These are phyloP conservation scores for Capsella rubella DNA, from an alignment of 441 rosid species.

Conservation along the genomic window DNA sequence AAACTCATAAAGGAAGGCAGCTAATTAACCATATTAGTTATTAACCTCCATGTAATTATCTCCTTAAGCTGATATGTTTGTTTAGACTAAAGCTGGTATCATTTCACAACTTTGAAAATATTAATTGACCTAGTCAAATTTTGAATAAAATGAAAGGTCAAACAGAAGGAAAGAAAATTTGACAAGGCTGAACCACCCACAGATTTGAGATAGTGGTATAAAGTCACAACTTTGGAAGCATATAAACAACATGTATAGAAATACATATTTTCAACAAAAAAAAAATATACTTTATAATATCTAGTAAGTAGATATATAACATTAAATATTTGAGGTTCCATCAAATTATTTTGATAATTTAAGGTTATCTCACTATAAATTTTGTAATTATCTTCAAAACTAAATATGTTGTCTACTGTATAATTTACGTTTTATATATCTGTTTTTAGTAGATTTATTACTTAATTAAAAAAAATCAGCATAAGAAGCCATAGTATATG, in stretches of 20 bases:
- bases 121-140: conserved; percentile 22
- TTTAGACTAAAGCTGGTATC: not conserved
- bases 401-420: too few species aligned
- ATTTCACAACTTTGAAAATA: not conserved
- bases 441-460: not conserved
- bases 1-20: too few species aligned
- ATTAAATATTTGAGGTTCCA: too few species aligned
- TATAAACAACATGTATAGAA: not conserved
- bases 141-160: not conserved
- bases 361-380: not conserved
- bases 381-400: too few species aligned
- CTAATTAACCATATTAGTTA: too few species aligned
- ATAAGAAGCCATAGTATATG: not conserved
- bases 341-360: too few species aligned
- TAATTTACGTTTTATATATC: not conserved
- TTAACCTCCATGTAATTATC: too few species aligned
- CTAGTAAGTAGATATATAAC: too few species aligned
- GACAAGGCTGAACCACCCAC: conserved; percentile 8
- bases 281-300: too few species aligned
- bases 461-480: not conserved
- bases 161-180: not conserved
- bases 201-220: conserved; percentile 7
- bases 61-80: too few species aligned
- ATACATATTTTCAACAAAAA: too few species aligned
- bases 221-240: not conserved